Conservation (phyloP, 202 grass and related monocot genomes). For the Dendrocalamus latiflorus region DNA sequence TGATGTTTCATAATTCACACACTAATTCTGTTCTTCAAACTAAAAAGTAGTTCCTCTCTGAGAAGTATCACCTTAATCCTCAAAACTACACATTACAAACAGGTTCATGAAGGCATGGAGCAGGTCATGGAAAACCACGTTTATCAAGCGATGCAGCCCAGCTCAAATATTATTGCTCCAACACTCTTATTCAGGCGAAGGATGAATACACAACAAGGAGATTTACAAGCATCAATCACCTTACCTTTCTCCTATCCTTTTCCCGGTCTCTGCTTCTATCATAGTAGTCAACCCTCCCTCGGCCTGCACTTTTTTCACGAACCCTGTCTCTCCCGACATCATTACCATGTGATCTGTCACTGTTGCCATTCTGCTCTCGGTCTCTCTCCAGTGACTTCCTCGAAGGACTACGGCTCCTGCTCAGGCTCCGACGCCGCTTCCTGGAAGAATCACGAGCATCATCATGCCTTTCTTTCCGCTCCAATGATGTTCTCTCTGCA, state of each 20-base stretch:
- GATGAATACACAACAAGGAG: neutral
- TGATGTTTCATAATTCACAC: neutral
- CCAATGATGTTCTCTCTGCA: conserved; percentile 56
- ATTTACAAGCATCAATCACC: conserved; percentile 23
- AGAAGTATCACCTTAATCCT: neutral
- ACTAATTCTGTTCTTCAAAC: neutral
- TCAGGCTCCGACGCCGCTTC: conserved; percentile 57
- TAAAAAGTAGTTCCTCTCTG: conserved; percentile 6
- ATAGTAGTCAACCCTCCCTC: conserved; percentile 55
- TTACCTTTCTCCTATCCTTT: conserved; percentile 64
- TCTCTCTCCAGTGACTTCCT: conserved; percentile 73
- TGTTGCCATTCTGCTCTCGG: conserved; percentile 49
- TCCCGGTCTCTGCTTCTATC: conserved; percentile 51
- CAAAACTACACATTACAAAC: neutral
- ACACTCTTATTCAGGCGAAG: neutral
- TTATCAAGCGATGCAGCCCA: neutral
- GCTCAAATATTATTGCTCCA: neutral
- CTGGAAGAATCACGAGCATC: conserved; percentile 47
- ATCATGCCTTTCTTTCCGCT: conserved; percentile 56
- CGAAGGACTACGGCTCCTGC: conserved; percentile 66
- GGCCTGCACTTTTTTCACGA: conserved; percentile 59
- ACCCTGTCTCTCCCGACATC: conserved; percentile 43
- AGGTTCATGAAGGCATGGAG: neutral
- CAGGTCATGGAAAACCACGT: neutral
- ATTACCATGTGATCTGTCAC: conserved; percentile 49